These are phyloP conservation scores for Ambrosia artemisiifolia DNA, from an alignment of 129 eudicot genomes.

Conservation along the genomic window DNA sequence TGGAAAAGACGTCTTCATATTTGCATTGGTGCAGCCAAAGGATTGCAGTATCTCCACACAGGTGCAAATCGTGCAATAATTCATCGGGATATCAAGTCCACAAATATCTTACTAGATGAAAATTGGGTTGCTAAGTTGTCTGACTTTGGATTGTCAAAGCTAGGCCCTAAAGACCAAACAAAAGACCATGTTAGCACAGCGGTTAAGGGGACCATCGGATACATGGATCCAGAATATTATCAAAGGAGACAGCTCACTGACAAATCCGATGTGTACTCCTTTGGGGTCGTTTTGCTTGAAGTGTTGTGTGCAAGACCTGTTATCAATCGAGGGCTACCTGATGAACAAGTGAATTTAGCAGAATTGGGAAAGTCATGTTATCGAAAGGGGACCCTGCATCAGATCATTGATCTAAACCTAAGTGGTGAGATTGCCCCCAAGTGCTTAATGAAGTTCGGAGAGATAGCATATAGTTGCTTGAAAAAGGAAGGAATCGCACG, in stretches of 20 bases:
- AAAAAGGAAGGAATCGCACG: slow-evolving; percentile 11
- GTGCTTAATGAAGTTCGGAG: slow-evolving; percentile 40
- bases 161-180: slow-evolving; percentile 30
- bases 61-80: slow-evolving; percentile 39
- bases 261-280: slow-evolving; percentile 52
- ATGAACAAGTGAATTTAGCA: slow-evolving; percentile 41
- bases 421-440: slow-evolving; percentile 40
- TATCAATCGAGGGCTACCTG: slow-evolving; percentile 8
- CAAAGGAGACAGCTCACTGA: slow-evolving; percentile 23
- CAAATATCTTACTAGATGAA: slow-evolving; percentile 43
- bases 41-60: slow-evolving; percentile 43
- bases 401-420: slow-evolving; percentile 37
- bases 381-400: slow-evolving; percentile 24
- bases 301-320: slow-evolving; percentile 44
- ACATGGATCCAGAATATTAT: slow-evolving; percentile 44
- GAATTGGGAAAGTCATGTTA: slow-evolving; percentile 29
- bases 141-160: slow-evolving; percentile 54
- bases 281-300: slow-evolving; percentile 55
- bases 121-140: slow-evolving; percentile 55
- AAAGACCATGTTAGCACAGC: slow-evolving; percentile 30
- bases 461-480: slow-evolving; percentile 24
- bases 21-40: slow-evolving; percentile 56
- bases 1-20: slow-evolving; percentile 47
- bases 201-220: slow-evolving; percentile 49
- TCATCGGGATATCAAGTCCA: slow-evolving; percentile 49